Evolutionary conservation across 1,284 basidiomycete genomes (phyloP).

Genomic region (Ceratobasidium sp.): DNA sequence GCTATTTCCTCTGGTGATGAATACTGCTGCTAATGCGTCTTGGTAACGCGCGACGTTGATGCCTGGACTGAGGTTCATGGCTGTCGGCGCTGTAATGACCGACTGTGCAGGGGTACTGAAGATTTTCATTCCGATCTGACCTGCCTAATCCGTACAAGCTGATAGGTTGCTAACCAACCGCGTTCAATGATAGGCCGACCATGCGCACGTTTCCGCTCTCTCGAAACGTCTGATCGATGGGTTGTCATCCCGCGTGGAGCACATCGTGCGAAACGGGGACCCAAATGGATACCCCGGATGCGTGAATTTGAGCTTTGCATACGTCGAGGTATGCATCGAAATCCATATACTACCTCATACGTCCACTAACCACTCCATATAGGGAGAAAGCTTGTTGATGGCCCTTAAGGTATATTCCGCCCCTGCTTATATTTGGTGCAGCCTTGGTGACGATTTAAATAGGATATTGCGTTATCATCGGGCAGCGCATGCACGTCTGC

Average conservation of each 20-base stretch:
- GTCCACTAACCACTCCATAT: not conserved
- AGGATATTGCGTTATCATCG: constrained; percentile 97
- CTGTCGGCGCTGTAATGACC: constrained; percentile 66
- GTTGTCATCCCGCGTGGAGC: constrained; percentile 84
- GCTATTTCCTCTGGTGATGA: constrained; percentile 19
- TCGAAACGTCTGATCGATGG: constrained; percentile 83
- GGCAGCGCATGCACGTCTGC: constrained; percentile 99
- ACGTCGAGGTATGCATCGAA: constrained; percentile 69
- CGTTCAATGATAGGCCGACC: constrained; percentile 71
- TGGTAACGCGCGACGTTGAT: constrained; percentile 25
- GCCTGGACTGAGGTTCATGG: constrained; percentile 31
- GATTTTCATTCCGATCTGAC: constrained; percentile 39
- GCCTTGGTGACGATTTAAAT: constrained; percentile 10
- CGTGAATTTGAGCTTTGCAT: constrained; percentile 94
- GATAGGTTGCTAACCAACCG: constrained; percentile 42
- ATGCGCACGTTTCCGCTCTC: constrained; percentile 75
- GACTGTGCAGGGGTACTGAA: constrained; percentile 91
- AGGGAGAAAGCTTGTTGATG: constrained; percentile 95
- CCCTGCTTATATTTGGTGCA: not conserved
- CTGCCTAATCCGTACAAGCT: constrained; percentile 39
- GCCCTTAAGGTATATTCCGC: constrained; percentile 71
- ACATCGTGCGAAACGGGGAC: constrained; percentile 95
- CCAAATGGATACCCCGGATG: constrained; percentile 87
- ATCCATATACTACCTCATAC: not conserved
- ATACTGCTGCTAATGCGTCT: constrained; percentile 3